Percentiles rank a stretch among this genome's conserved stretches.
These are phyloP conservation scores for Boletellus ananiceps DNA, from an alignment of 768 basidiomycete species.

Conservation along the genomic window DNA sequence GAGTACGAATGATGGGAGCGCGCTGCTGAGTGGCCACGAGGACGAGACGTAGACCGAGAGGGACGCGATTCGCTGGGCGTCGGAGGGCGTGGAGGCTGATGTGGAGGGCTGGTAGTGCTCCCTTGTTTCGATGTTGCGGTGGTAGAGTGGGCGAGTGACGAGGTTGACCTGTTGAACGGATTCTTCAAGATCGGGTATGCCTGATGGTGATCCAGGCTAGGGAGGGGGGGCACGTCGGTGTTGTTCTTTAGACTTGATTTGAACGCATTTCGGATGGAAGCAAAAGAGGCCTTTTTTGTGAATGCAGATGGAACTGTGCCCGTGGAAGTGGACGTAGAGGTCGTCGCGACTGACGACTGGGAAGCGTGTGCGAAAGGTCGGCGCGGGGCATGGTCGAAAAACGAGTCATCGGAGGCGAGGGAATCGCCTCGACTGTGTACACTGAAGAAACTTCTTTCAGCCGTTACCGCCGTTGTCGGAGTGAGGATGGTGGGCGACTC, in stretches of 20 bases:
- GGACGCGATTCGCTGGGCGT: conserved; percentile 47
- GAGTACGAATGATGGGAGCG: conserved; percentile 77
- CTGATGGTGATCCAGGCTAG: conserved; percentile 56
- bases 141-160: conserved; percentile 57
- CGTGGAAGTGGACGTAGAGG: conserved; percentile 26
- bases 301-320: conserved; percentile 42
- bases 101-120: conserved; percentile 44
- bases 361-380: conserved; percentile 67
- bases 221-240: conserved; percentile 71
- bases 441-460: conserved; percentile 57
- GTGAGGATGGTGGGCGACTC: conserved; percentile 66
- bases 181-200: conserved; percentile 71
- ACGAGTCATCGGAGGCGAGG: conserved; percentile 71
- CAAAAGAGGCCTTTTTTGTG: conserved; percentile 79
- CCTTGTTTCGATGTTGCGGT: conserved; percentile 37
- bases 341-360: conserved; percentile 63
- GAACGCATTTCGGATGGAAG: conserved; percentile 84
- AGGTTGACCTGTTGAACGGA: conserved; percentile 78
- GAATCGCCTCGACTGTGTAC: conserved; percentile 73
- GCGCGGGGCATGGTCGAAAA: conserved; percentile 52
- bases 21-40: conserved; percentile 54
- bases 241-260: conserved; percentile 53
- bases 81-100: conserved; percentile 49
- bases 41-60: conserved; percentile 36
- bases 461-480: conserved; percentile 37